A percentile compares a stretch with the other conserved stretches of the same genome.
Evolutionary conservation across 2,329 filamentous ascomycete species (phyloP).

Genomic region (Aureobasidium pullulans): DNA sequence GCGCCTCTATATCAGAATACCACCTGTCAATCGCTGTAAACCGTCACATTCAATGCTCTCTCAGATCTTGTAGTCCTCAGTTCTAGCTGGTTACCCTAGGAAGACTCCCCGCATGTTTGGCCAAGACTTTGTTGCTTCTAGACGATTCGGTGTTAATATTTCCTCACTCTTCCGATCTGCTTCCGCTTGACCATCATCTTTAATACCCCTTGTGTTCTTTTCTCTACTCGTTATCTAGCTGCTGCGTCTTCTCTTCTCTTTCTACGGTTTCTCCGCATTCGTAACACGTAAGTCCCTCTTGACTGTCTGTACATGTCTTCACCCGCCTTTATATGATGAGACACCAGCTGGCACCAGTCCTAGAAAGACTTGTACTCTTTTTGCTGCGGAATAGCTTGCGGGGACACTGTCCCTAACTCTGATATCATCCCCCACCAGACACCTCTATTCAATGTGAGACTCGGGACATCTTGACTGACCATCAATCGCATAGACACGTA

Average conservation of each 20-base stretch:
- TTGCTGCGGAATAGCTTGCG: constrained; percentile 54
- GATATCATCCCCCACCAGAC: background rate
- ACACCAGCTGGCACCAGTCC: constrained; percentile 58
- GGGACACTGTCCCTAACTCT: constrained; percentile 33
- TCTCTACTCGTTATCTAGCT: background rate
- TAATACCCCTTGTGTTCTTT: background rate
- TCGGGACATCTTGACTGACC: background rate
- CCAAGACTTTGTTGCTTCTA: constrained; percentile 3
- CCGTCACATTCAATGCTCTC: no score
- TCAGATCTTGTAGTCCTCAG: no score
- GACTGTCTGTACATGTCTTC: background rate
- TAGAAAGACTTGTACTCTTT: constrained; percentile 57
- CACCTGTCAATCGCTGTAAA: no score
- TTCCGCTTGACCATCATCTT: constrained; percentile 3
- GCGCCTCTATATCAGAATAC: no score
- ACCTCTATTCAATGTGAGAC: constrained; percentile 16
- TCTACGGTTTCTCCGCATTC: background rate
- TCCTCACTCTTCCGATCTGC: background rate
- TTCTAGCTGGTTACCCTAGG: no score
- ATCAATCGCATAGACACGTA: background rate
- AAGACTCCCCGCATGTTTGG: background rate
- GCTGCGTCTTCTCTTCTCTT: background rate
- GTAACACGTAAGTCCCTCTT: background rate
- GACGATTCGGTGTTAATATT: constrained; percentile 5
- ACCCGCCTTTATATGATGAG: constrained; percentile 1